Percentiles rank a stretch among this genome's conserved stretches.
Conservation (phyloP, 768 basidiomycete species). For the Kwoniella bestiolae region DNA sequence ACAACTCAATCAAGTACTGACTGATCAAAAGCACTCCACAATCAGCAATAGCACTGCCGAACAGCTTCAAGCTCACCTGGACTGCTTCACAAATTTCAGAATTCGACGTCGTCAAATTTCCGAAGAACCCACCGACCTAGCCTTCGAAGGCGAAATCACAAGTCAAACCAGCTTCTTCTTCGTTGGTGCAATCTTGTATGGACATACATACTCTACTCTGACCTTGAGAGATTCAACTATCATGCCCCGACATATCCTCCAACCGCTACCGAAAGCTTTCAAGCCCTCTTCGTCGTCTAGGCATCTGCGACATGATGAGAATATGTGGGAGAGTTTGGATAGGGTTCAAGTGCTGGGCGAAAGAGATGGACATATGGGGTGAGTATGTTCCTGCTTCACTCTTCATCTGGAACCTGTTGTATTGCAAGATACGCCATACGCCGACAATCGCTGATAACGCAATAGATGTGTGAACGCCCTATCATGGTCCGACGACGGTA, state of each 20-base stretch:
- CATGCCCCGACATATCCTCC: conserved; percentile 40
- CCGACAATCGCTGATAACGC: neutral
- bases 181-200: no score
- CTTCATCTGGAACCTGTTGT: neutral
- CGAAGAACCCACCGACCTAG: no score
- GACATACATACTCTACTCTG: no score
- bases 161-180: no score
- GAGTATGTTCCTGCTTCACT: conserved; percentile 7
- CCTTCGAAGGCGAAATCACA: no score
- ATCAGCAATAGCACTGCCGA: no score
- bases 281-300: neutral
- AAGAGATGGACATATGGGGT: conserved; percentile 71
- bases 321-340: conserved; percentile 61
- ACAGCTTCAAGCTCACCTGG: neutral
- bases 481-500: conserved; percentile 56
- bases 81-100: no score
- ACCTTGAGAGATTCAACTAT: neutral
- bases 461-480: conserved; percentile 57
- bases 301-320: conserved; percentile 21
- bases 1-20: no score
- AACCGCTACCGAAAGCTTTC: conserved; percentile 36
- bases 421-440: neutral
- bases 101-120: no score
- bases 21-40: no score
- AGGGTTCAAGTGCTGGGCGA: conserved; percentile 73